Evolutionary conservation across 179 eudicot species (phyloP).

Genomic region (Sideroxylon spinosum): DNA sequence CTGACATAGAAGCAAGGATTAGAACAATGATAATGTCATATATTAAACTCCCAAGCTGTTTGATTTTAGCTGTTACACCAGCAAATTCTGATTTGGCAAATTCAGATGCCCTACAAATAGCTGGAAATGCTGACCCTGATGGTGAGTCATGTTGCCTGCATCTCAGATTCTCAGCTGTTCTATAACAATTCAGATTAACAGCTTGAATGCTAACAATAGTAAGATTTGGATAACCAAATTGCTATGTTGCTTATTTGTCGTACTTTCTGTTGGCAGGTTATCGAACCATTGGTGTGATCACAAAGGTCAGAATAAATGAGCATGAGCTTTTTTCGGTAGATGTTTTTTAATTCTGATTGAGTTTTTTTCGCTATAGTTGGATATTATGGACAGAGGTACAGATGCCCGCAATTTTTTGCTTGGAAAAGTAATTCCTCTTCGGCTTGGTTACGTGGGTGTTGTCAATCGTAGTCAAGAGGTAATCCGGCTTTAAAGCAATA

Average conservation of each 20-base stretch:
- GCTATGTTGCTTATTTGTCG: conserved; percentile 14
- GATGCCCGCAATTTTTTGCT: conserved; percentile 93
- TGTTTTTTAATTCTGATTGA: conserved; percentile 10
- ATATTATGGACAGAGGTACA: conserved; percentile 98
- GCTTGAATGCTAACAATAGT: neutral
- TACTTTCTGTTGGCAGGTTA: conserved; percentile 52
- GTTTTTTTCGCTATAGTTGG: conserved; percentile 53
- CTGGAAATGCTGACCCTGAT: conserved; percentile 92
- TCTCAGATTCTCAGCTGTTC: neutral
- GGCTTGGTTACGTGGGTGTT: conserved; percentile 93
- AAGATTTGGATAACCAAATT: conserved; percentile 9
- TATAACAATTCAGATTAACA: neutral
- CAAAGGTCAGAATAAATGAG: conserved; percentile 53
- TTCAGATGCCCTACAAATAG: conserved; percentile 98
- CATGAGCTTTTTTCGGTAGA: no score
- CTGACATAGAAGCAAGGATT: conserved; percentile 86
- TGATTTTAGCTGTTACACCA: conserved; percentile 95
- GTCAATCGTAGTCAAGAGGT: conserved; percentile 99
- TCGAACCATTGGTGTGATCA: conserved; percentile 96
- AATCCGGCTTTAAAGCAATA: conserved; percentile 13
- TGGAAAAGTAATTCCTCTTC: conserved; percentile 94
- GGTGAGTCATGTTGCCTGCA: conserved; percentile 39
- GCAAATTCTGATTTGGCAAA: conserved; percentile 94
- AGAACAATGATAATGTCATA: conserved; percentile 89
- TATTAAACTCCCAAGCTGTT: conserved; percentile 62